Evolutionary conservation across 805 yeast species (phyloP), one percentile per base, ranked within the genome.

Genomic region (Alloascoidea africana): DNA sequence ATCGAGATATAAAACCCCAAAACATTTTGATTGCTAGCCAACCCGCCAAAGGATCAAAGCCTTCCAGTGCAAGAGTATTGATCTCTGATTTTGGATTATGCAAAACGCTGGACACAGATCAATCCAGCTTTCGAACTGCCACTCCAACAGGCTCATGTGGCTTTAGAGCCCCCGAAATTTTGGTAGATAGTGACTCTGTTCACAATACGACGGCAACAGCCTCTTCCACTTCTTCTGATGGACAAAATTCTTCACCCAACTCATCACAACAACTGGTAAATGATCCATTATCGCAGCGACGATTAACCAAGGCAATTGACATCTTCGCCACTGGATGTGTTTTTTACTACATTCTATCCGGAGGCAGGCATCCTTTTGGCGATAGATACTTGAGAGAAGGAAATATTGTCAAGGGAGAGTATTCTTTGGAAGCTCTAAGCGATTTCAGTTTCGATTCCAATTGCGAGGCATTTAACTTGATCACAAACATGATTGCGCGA

Each of bases 81-180:
- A 87, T 91, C 17, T 86, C 96, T 1, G 99, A 91, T 56, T 91
- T 91, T 60, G 99, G 99, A 0, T 67, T 91, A 5, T 91, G 98
- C 54, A 87, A 89, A 52, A 82, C 81, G 51, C 60, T 91, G 37
- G 98, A 91, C 43, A 73, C 76, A 13, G 97, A 86, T 47, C 96
- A 91, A 55, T 81, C 94, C 2, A 83, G 95, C 1, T 89, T 89
- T 55, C 69, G 89, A 43, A 93, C 94, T 14, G 94, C 96, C 0
- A 98, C 98, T 2, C 91, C 98, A 0, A 73, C 91, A 3, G 99
- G 99, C 2, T n/a, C n/a, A n/a, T n/a, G n/a, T n/a, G n/a, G n/a
- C n/a, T 91, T 98, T 98, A 70, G 96, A 47, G 97, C 99, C 0
- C 98, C 98, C 0, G 98, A 91, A 50, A 55, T 84, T 23, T 57